Evolutionary conservation across 129 eudicot genomes (phyloP), one percentile per base, ranked within the genome.

Genomic region (Ambrosia trifida): DNA sequence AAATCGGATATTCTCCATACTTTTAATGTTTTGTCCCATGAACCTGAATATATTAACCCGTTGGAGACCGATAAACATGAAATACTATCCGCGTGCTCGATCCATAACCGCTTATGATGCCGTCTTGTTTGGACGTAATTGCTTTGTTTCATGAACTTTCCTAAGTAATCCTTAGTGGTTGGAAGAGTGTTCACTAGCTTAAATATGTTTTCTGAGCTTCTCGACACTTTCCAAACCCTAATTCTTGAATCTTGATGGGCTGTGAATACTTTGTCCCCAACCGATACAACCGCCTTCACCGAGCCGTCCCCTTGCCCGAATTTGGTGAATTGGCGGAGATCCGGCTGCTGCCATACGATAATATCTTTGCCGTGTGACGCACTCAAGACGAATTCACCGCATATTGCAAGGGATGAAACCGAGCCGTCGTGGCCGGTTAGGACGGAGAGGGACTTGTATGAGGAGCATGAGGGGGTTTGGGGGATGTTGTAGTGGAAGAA

Each of bases 331-430:
- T 57, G 81, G 7, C 87, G 75, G 16, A 93, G 70, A 79, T 93
- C 98, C 0, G 98, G 98, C 68, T 89, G 98, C 44, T 93, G 98
- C 96, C 98, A 87, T 0, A 89, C 98, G 4, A 93, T 93, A 2
- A 93, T 93, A 50, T 93, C 98, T 33, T 83, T 87, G 47, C 92
- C 98, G 5, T 89, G 96, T 2, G 98, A 93, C 9, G 95, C 98
- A 35, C 98, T 93, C 13, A 93, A 87, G 38, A 93, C 58, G 74
- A 89, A 93, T 36, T 93, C 98, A 1, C 98, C 96, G 13, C 92
- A 93, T n/a, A 93, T 68, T 44, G 98, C 89, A 7, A 93, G 52
- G 65, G 91, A 87, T 11, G 98, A 93, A 31, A 93, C 89, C 0
- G 96, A 81, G 0, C 88, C 98, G 2, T 74, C 56, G 68, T 93